Evolutionary conservation across 1,139 yeast species (phyloP).

Genomic region (Candida frijolesensis): DNA sequence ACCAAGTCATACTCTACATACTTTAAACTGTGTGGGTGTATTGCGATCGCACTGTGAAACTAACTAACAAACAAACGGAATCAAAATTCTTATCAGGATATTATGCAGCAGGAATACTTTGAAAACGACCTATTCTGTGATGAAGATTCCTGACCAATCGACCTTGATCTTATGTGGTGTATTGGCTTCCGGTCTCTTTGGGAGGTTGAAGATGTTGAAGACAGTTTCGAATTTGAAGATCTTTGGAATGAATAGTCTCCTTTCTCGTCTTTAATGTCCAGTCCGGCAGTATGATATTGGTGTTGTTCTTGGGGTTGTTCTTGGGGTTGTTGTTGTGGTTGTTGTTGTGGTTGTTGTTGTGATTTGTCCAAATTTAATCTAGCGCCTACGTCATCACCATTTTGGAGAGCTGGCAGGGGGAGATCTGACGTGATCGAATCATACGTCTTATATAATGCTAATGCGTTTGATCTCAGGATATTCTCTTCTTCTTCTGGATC

Average conservation of each 20-base stretch:
- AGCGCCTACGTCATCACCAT: background rate
- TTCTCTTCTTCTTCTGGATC: background rate
- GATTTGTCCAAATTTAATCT: background rate
- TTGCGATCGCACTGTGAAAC: too few relatives aligned
- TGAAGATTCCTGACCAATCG: background rate
- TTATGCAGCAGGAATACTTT: slow-evolving; percentile 2
- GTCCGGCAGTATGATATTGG: background rate
- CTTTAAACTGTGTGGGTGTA: background rate
- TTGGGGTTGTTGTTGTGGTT: background rate
- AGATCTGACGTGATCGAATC: background rate
- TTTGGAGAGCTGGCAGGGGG: background rate
- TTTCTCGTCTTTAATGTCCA: background rate
- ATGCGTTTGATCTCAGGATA: background rate
- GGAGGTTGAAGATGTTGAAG: background rate
- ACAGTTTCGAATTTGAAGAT: background rate
- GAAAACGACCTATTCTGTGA: background rate
- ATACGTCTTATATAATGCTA: background rate
- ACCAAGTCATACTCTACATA: background rate
- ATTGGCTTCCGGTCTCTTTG: background rate
- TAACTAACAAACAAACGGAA: background rate
- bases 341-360: background rate
- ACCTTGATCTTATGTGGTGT: background rate
- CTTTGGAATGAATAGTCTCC: background rate
- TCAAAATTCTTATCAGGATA: background rate
- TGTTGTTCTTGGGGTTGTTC: background rate